These are phyloP conservation scores for Cystofilobasidium bisporidii DNA, from an alignment of 768 basidiomycete species.

Conservation along the genomic window DNA sequence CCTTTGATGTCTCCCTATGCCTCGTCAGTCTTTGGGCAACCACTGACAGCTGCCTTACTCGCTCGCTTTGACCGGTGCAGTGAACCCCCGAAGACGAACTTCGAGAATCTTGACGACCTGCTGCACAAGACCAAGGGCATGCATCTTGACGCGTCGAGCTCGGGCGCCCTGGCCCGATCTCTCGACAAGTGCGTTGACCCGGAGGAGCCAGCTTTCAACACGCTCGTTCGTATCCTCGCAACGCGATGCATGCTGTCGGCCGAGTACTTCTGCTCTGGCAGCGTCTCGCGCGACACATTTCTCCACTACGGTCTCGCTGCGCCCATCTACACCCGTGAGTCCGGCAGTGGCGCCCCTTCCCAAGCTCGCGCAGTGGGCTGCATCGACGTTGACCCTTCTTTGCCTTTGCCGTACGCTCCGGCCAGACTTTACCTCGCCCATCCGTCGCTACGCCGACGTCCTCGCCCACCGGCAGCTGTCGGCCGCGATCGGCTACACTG, in stretches of 20 bases:
- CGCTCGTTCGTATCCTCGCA: conserved; percentile 96
- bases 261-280: conserved; percentile 95
- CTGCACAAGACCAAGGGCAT: conserved; percentile 74
- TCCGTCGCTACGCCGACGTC: conserved; percentile 91
- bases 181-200: conserved; percentile 79
- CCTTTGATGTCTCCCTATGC: conserved; percentile 5
- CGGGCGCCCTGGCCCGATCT: conserved; percentile 76
- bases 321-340: conserved; percentile 72
- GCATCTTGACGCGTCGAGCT: conserved; percentile 77
- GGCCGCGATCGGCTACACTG: conserved; percentile 71
- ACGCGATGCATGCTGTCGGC: conserved; percentile 97
- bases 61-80: neutral
- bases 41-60: conserved; percentile 2
- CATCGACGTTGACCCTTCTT: too few relatives aligned
- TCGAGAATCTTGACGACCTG: conserved; percentile 90
- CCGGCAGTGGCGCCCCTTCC: neutral
- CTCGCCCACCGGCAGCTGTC: conserved; percentile 86
- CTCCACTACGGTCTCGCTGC: conserved; percentile 96
- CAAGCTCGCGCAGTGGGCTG: neutral
- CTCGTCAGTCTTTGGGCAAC: neutral
- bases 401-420: neutral
- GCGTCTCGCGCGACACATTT: conserved; percentile 82
- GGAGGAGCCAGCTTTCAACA: conserved; percentile 81
- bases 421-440: conserved; percentile 54
- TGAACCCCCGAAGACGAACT: conserved; percentile 77